These are phyloP conservation scores for Leccinum subatratum DNA, from an alignment of 1,284 basidiomycete species.

Conservation along the genomic window DNA sequence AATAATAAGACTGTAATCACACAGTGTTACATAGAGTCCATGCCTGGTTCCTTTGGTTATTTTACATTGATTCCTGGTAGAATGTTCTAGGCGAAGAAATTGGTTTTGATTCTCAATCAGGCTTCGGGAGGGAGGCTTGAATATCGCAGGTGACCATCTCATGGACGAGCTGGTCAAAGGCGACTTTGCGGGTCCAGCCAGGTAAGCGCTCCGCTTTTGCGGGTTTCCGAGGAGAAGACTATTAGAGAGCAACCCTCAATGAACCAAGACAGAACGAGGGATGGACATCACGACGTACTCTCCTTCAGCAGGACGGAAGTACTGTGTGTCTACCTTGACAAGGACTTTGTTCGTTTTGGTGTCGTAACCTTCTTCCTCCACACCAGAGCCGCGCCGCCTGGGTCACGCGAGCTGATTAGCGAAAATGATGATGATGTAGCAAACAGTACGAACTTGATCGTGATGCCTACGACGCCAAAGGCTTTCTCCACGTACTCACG, in stretches of 20 bases:
- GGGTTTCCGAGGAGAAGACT: slow-evolving; percentile 76
- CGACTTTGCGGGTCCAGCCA: slow-evolving; percentile 80
- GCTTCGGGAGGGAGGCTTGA: slow-evolving; percentile 60
- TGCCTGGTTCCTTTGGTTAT: neutral
- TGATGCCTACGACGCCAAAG: slow-evolving; percentile 63
- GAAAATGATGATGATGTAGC: neutral
- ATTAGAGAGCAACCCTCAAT: slow-evolving; percentile 12
- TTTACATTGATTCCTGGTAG: slow-evolving; percentile 1
- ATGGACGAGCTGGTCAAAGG: slow-evolving; percentile 75
- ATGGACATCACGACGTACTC: slow-evolving; percentile 53
- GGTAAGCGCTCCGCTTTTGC: slow-evolving; percentile 79
- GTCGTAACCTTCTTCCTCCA: slow-evolving; percentile 73
- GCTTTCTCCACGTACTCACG: slow-evolving; percentile 85
- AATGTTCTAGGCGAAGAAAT: neutral
- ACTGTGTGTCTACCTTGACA: slow-evolving; percentile 75
- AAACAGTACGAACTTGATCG: slow-evolving; percentile 49
- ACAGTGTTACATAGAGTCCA: neutral
- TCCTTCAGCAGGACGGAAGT: slow-evolving; percentile 90
- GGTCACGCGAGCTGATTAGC: neutral
- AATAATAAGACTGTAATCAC: slow-evolving; percentile 6
- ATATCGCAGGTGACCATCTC: slow-evolving; percentile 87
- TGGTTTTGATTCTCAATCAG: slow-evolving; percentile 79
- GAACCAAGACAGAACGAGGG: slow-evolving; percentile 3
- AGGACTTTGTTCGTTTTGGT: slow-evolving; percentile 61
- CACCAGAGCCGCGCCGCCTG: slow-evolving; percentile 73